A percentile compares a stretch with the other conserved stretches of the same genome.
Conservation (phyloP, 2,329 filamentous ascomycete species). For the Triangularia verruculosa region DNA sequence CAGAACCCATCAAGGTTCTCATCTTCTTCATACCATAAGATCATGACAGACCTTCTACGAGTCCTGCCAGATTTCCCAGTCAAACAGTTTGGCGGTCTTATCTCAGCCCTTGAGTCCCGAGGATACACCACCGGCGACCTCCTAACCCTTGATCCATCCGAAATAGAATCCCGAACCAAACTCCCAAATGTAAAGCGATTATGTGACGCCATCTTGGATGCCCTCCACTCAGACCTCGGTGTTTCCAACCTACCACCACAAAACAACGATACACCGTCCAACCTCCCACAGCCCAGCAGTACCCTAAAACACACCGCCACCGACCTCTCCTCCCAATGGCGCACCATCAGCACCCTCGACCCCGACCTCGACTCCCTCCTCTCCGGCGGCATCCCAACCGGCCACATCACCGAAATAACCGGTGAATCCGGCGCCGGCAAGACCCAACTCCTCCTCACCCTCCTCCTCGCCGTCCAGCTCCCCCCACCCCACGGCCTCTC, state of each 20-base stretch:
- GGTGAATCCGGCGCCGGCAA: constrained; percentile 95
- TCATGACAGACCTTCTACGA: constrained; percentile 81
- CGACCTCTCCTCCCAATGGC: constrained; percentile 43
- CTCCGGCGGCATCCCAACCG: constrained; percentile 74
- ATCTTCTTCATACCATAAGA: constrained; percentile 7
- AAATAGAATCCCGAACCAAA: constrained; percentile 82
- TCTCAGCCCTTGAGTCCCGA: constrained; percentile 76
- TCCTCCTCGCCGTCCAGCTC: constrained; percentile 83
- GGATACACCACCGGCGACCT: constrained; percentile 78
- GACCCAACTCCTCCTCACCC: constrained; percentile 84
- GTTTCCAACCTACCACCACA: constrained; percentile 20
- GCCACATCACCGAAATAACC: constrained; percentile 82
- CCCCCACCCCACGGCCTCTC: constrained; percentile 67
- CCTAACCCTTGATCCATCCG: constrained; percentile 74
- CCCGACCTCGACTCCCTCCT: constrained; percentile 63
- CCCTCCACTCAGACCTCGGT: constrained; percentile 63
- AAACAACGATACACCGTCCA: not conserved
- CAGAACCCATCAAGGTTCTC: not conserved
- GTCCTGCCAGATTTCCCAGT: constrained; percentile 78
- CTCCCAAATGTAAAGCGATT: constrained; percentile 80
- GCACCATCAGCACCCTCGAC: constrained; percentile 78
- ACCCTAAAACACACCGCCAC: constrained; percentile 35
- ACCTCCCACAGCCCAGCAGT: not conserved
- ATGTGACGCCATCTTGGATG: constrained; percentile 61
- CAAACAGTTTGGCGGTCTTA: constrained; percentile 67